phyloP scores from a whole-genome alignment of 768 basidiomycete species.

The Lepiota brunneoincarnata region DNA sequence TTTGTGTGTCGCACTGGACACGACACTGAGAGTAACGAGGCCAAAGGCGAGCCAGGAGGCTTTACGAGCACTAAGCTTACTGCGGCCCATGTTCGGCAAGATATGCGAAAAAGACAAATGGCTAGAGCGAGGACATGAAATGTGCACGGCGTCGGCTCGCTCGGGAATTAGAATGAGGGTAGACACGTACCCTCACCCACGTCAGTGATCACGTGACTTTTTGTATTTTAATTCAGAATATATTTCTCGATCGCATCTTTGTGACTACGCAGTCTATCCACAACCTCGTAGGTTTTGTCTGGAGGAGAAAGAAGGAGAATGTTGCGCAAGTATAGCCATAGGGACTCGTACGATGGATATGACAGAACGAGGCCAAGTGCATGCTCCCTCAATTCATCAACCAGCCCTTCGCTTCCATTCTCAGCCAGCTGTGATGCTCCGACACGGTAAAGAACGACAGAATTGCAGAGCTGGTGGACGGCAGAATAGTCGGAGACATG shows the following conservation, averaged over 20 bases:
- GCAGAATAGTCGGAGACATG: conserved; percentile 71
- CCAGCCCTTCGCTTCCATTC: conserved; percentile 9
- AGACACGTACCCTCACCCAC: conserved; percentile 22
- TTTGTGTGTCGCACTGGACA: conserved; percentile 43
- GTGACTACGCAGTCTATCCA: conserved; percentile 13
- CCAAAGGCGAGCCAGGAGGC: conserved; percentile 62
- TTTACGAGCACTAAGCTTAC: conserved; percentile 36
- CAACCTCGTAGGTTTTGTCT: conserved; percentile 1
- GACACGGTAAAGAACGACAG: conserved; percentile 21
- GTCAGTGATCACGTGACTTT: conserved; percentile 22
- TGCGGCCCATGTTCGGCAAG: conserved; percentile 20
- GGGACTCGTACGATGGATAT: conserved; percentile 58
- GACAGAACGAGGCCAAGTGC: conserved; percentile 44
- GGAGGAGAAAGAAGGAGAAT: conserved; percentile 10
- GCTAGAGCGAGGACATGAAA: conserved; percentile 5
- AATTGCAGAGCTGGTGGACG: conserved; percentile 49
- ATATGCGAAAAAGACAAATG: not conserved
- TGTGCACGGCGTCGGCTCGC: conserved; percentile 1
- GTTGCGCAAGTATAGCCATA: conserved; percentile 60
- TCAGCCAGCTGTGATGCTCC: conserved; percentile 1
- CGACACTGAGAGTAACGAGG: conserved; percentile 47
- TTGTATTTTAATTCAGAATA: conserved; percentile 1
- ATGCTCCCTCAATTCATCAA: conserved; percentile 31
- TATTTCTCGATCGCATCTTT: conserved; percentile 5
- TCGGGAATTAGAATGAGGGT: conserved; percentile 13